These are phyloP conservation scores for Phaeosphaeriaceae sp. DNA, from an alignment of 2,329 filamentous ascomycete genomes.

Conservation along the genomic window DNA sequence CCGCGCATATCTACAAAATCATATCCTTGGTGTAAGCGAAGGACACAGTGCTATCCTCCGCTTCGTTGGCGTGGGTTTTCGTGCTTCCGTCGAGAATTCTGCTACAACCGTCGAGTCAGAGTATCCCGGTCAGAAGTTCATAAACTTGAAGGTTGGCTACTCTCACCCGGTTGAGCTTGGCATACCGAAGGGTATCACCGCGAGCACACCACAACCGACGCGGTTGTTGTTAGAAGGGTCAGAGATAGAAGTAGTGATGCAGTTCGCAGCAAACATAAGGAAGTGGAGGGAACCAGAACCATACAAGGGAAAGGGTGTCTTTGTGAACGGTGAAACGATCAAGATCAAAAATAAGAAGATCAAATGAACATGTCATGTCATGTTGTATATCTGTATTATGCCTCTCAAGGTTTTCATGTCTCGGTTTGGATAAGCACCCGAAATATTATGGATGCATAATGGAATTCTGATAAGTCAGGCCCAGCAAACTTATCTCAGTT, in stretches of 20 bases:
- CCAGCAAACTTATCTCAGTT: no score
- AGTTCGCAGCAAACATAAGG: conserved; percentile 87
- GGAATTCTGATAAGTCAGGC: no score
- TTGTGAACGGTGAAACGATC: conserved; percentile 96
- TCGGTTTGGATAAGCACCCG: neutral
- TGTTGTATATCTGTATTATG: conserved; percentile 28
- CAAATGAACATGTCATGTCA: conserved; percentile 44
- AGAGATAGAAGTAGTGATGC: conserved; percentile 85
- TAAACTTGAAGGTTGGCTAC: conserved; percentile 94
- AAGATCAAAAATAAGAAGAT: conserved; percentile 91
- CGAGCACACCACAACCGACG: conserved; percentile 88
- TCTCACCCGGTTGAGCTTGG: conserved; percentile 93
- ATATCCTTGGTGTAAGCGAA: conserved; percentile 93
- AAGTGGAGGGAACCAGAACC: conserved; percentile 92
- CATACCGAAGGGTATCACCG: conserved; percentile 81
- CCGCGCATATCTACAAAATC: conserved; percentile 86
- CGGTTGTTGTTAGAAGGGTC: conserved; percentile 87
- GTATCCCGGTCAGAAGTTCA: conserved; percentile 84
- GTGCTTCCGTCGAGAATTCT: conserved; percentile 81
- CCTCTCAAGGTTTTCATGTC: neutral
- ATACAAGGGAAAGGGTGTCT: conserved; percentile 99
- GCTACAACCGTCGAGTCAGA: conserved; percentile 69
- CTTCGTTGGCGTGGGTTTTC: conserved; percentile 93
- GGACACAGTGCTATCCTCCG: conserved; percentile 93
- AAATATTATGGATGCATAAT: no score